Base-by-base conservation (phyloP, 257 asterid genomes). In the Solanum arcanum region DNA sequence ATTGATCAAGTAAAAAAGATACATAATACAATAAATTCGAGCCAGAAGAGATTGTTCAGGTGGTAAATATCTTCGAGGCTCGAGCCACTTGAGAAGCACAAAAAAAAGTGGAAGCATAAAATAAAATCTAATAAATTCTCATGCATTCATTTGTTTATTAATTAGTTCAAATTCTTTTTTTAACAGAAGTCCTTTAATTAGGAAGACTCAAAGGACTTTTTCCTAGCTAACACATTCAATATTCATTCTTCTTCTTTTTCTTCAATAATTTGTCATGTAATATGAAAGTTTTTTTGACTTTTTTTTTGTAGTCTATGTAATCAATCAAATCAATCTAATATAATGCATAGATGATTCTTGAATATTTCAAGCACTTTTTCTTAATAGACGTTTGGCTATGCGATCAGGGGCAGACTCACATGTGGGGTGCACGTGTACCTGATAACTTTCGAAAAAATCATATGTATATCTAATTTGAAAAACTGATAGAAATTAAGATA, bases 181-280 rank as follows among this genome's bases (percentile, higher is more conserved):
- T 46, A 78, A 47, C 69, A 37, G 35, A 80, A 80, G 29, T 47
- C 44, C 44, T 80, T 47, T 46, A 77, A 9, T 12, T 7, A 16
- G 83, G 83, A 76, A 42, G 60, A 78, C 25, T 9, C 41, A 46
- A 47, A 80, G 29, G 31, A 29, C 31, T 81, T 81, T 44, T 9
- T 49, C 46, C 69, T 46, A 78, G 42, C 84, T 49, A 81, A 81
- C 85, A 81, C 85, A 18, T 81, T 81, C 85, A 29, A 49, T 49
- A 81, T 81, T 81, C 69, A 10, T 29, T 81, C 62, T 13, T 77
- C 7, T 3, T 39, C 5, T n/a, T 77, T 47, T 49, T 29, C 69
- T 18, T 29, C 33, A 81, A 29, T 31, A 69, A 8, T 44, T 47
- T 80, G 44, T 29, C 84, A 29, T 80, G 42, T 78, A 78, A 78